Evolutionary conservation across 148 eudicot species (phyloP).

Genomic region (Heliamphora exappendiculata): DNA sequence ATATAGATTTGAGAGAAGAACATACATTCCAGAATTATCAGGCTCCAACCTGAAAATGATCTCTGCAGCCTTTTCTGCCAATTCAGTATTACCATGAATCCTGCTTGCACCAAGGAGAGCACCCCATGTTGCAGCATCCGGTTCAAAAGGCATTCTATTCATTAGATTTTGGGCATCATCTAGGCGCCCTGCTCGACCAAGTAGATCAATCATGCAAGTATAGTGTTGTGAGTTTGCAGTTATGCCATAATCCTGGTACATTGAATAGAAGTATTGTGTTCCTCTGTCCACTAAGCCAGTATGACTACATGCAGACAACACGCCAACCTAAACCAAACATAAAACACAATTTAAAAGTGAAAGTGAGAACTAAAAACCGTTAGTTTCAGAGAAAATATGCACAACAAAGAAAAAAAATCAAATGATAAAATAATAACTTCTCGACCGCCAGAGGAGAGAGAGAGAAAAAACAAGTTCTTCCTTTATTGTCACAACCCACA

Average conservation of each 20-base stretch:
- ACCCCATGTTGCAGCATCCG: conserved; percentile 50
- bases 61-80: conserved; percentile 46
- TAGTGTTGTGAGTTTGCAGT: conserved; percentile 35
- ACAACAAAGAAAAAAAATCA: neutral
- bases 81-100: conserved; percentile 33
- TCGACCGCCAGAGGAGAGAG: neutral
- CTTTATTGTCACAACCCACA: neutral
- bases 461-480: neutral
- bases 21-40: conserved; percentile 41
- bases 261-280: conserved; percentile 29
- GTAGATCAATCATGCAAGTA: conserved; percentile 44
- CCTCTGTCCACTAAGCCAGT: conserved; percentile 40
- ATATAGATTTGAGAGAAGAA: conserved; percentile 42
- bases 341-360: neutral
- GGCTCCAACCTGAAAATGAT: conserved; percentile 40
- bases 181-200: conserved; percentile 40
- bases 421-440: neutral
- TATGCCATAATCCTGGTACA: conserved; percentile 32
- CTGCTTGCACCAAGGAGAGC: conserved; percentile 45
- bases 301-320: conserved; percentile 42
- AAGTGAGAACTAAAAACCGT: neutral
- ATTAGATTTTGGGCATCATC: conserved; percentile 35
- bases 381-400: neutral
- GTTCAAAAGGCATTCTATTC: conserved; percentile 38
- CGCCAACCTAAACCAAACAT: conserved; percentile 33